Evolutionary conservation across 2,329 filamentous ascomycete species (phyloP), one percentile per base, ranked within the genome.

Genomic region (Fusarium globosum): DNA sequence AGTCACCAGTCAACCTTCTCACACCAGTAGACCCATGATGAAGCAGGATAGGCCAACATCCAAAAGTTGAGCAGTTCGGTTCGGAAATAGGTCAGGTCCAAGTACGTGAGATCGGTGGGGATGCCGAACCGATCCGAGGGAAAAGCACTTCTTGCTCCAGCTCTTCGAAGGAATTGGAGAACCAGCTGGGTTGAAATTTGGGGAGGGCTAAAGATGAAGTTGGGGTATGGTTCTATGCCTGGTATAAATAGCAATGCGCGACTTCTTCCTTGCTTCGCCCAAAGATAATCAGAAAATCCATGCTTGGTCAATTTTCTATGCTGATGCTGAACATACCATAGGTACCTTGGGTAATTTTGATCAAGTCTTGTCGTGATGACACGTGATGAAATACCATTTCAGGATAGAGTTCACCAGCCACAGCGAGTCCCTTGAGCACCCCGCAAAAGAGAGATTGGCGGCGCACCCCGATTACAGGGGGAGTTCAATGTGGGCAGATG

Each of bases 401-500:
- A 7, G 56, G 26, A 26, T 45, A 16, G 26, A n/a, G 7, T 30
- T 63, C 59, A 75, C 61, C 59, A 75, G 72, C 73, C 70, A 72
- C 63, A 74, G 26, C n/a, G 23, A 51, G 23, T 43, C 36, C 42
- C 15, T 28, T 33, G 20, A 55, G 28, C 48, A 59, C 61, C 65
- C 55, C 38, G 49, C 59, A 62, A 67, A 67, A 35, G 23, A 51
- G 26, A 43, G 49, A 33, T 41, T 57, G 64, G 55, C 76, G 76
- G 76, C 70, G 70, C 64, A 66, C 42, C 60, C 76, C 76, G 76
- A 61, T 60, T 63, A 30, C 61, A 60, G 35, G 48, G 60, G 33
- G 23, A n/a, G 20, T 36, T 49, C 42, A 69, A 62, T 43, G 71
- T 76, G 73, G 69, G 70, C 76, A 77, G 76, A 78, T 78, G 72